Percentiles rank a stretch among this genome's conserved stretches.
Conservation (phyloP, 805 yeast species). For the Lachancea thermotolerans region DNA sequence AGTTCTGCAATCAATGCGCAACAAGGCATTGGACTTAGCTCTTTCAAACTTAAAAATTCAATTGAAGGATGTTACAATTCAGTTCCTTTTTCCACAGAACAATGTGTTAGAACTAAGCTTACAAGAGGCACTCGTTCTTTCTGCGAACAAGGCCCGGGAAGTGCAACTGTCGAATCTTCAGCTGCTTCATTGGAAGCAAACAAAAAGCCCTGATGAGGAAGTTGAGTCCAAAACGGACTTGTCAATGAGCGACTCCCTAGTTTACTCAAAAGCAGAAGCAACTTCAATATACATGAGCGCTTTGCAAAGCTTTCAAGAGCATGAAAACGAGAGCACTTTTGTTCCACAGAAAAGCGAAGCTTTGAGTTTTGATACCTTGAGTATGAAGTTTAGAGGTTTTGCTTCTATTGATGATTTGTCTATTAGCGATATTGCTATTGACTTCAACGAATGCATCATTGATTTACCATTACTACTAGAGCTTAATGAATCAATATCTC, state of each 20-base stretch:
- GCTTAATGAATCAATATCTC: conserved; percentile 9
- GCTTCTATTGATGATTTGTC: conserved; percentile 28
- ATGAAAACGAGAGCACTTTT: not conserved
- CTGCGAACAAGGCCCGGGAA: not conserved
- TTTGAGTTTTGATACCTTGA: conserved; percentile 16
- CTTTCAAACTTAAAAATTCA: conserved; percentile 50
- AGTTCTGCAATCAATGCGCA: conserved; percentile 49
- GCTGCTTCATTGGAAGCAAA: no score
- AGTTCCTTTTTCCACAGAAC: conserved; percentile 41
- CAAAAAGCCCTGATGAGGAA: not conserved
- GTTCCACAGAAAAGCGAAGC: not conserved
- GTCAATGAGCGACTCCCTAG: conserved; percentile 44
- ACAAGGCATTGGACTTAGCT: conserved; percentile 61
- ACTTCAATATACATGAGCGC: conserved; percentile 81
- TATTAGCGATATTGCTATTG: conserved; percentile 30
- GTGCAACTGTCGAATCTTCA: no score
- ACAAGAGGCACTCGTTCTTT: conserved; percentile 15
- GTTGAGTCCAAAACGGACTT: conserved; percentile 10
- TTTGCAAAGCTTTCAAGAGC: conserved; percentile 40
- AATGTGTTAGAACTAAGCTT: conserved; percentile 29
- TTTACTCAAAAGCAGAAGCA: conserved; percentile 63
- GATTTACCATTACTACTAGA: conserved; percentile 14
- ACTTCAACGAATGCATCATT: conserved; percentile 35
- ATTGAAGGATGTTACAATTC: conserved; percentile 41
- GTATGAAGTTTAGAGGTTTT: conserved; percentile 44